phyloP scores from a whole-genome alignment of 1,284 basidiomycete genomes.

The Microbotryomycetes sp. region DNA sequence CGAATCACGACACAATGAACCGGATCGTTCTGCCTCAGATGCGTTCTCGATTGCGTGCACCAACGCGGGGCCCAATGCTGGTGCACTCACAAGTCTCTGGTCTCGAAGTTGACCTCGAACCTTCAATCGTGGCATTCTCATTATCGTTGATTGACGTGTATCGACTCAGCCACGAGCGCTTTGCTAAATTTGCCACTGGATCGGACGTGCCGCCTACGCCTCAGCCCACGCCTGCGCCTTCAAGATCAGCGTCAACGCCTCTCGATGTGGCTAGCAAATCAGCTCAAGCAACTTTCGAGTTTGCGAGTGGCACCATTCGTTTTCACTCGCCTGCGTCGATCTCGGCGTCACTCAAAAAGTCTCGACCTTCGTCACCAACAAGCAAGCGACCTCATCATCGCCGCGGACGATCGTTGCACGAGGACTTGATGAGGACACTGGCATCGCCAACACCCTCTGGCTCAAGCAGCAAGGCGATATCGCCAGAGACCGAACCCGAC shows the following conservation, averaged over 20 bases:
- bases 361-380: conserved; percentile 47
- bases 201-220: not conserved
- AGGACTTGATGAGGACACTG: conserved; percentile 53
- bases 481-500: conserved; percentile 33
- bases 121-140: conserved; percentile 68
- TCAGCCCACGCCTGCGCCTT: not conserved
- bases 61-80: conserved; percentile 48
- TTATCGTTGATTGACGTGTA: conserved; percentile 80
- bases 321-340: conserved; percentile 50
- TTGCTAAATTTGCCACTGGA: conserved; percentile 40
- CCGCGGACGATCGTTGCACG: conserved; percentile 25
- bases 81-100: conserved; percentile 72
- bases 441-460: not conserved
- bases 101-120: conserved; percentile 77
- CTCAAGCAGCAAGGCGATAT: not conserved
- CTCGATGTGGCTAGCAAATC: not conserved
- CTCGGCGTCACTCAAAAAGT: conserved; percentile 45
- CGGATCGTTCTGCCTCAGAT: conserved; percentile 67
- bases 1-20: conserved; percentile 64
- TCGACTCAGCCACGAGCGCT: conserved; percentile 66
- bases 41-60: conserved; percentile 62
- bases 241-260: not conserved
- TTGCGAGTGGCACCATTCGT: conserved; percentile 70
- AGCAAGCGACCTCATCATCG: conserved; percentile 1
- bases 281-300: conserved; percentile 65